Conservation (phyloP, 805 yeast species). For the Pichia deserticola region DNA sequence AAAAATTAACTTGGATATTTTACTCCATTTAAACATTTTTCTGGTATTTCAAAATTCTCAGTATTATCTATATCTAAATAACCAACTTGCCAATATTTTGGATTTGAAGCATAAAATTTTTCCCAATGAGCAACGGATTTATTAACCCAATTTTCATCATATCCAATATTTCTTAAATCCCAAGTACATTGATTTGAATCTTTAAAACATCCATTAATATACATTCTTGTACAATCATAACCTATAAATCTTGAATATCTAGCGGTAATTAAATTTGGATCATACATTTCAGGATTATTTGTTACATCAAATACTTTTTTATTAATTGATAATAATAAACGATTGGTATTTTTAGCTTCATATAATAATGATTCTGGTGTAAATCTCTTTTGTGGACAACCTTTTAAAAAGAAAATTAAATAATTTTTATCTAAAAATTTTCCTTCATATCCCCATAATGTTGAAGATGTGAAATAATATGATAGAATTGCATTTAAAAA, state of each 20-base stretch:
- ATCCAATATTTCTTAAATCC: slow-evolving; percentile 56
- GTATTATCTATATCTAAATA: slow-evolving; percentile 27
- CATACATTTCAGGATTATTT: slow-evolving; percentile 42
- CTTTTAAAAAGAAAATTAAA: slow-evolving; percentile 16
- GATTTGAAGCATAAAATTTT: slow-evolving; percentile 34
- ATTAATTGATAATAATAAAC: slow-evolving; percentile 48
- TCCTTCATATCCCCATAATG: slow-evolving; percentile 57
- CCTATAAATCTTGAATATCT: slow-evolving; percentile 52
- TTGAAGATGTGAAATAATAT: slow-evolving; percentile 49
- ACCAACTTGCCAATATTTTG: slow-evolving; percentile 59
- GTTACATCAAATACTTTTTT: slow-evolving; percentile 63
- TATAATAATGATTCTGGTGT: slow-evolving; percentile 39
- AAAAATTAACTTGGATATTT: not conserved
- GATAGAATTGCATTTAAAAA: slow-evolving; percentile 42
- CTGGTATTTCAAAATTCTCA: not conserved
- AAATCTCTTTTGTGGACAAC: slow-evolving; percentile 23
- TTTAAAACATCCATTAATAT: slow-evolving; percentile 61
- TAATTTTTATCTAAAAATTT: slow-evolving; percentile 39
- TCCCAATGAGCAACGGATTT: slow-evolving; percentile 46
- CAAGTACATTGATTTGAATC: slow-evolving; percentile 49
- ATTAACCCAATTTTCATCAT: slow-evolving; percentile 26
- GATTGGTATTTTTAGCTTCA: not conserved
- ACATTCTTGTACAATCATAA: slow-evolving; percentile 60
- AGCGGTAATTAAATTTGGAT: slow-evolving; percentile 33
- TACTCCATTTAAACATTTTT: slow-evolving; percentile 2